Evolutionary conservation across 2,329 filamentous ascomycete species (phyloP).

Genomic region (Ophiosphaerella herpotricha): DNA sequence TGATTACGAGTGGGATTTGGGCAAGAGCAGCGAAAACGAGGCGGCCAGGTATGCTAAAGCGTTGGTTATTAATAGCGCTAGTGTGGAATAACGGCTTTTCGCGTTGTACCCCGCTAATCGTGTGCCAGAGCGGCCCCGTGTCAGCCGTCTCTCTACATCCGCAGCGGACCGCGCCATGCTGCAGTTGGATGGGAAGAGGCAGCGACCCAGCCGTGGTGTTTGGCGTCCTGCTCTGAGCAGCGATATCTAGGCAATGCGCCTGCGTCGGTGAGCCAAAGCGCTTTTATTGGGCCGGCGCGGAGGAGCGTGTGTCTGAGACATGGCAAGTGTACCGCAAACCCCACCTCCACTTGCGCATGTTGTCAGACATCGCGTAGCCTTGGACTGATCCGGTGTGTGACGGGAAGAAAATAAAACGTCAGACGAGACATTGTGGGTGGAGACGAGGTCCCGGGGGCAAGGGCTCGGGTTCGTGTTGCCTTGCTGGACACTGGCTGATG

Average conservation of each 20-base stretch:
- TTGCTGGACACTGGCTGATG: slow-evolving; percentile 1
- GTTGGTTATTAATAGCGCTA: slow-evolving; percentile 13
- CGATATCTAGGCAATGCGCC: background rate
- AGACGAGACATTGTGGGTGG: slow-evolving; percentile 4
- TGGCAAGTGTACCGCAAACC: background rate
- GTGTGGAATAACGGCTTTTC: slow-evolving; percentile 17
- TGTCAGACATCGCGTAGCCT: slow-evolving; percentile 5
- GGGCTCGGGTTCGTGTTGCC: slow-evolving; percentile 10
- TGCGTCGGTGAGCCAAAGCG: background rate
- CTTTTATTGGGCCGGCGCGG: background rate
- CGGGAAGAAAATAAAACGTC: slow-evolving; percentile 1
- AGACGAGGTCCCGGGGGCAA: slow-evolving; percentile 8
- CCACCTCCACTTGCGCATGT: slow-evolving; percentile 1
- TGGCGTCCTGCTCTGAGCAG: too few species aligned
- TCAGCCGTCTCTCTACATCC: slow-evolving; percentile 4
- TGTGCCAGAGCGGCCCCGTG: slow-evolving; percentile 1
- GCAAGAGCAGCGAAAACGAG: too few species aligned
- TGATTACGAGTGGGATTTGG: too few species aligned
- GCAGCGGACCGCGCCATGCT: slow-evolving; percentile 1
- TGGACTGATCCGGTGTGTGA: background rate
- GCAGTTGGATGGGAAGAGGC: background rate
- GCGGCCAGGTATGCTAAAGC: too few species aligned
- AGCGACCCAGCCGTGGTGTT: background rate
- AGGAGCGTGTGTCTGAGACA: background rate
- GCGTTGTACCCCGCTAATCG: slow-evolving; percentile 14